These are phyloP conservation scores for Vitis hybrid DNA, from an alignment of 177 flowering plant species.

Conservation along the genomic window DNA sequence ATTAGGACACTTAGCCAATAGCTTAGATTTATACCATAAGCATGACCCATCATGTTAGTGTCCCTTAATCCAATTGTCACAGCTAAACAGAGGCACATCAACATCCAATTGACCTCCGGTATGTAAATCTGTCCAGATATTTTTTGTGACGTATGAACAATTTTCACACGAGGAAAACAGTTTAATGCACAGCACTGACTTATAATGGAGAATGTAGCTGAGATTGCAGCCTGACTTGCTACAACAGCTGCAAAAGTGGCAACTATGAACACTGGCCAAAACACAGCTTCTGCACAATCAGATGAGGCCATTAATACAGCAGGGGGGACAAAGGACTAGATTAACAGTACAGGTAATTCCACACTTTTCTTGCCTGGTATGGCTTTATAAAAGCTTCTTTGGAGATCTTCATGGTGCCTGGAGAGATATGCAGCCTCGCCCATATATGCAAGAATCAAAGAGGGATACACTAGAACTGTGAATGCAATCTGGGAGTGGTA, in stretches of 20 bases:
- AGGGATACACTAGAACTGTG: conserved; percentile 62
- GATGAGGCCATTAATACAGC: not conserved
- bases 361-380: conserved; percentile 56
- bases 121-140: conserved; percentile 71
- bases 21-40: conserved; percentile 46
- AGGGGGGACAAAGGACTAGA: not conserved
- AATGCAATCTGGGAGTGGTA: conserved; percentile 53
- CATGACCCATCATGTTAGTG: conserved; percentile 69
- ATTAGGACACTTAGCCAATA: not conserved
- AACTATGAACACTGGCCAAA: conserved; percentile 71
- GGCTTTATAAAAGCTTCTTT: conserved; percentile 64
- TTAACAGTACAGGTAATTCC: not conserved
- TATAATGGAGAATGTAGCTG: conserved; percentile 73
- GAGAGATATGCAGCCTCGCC: conserved; percentile 82
- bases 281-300: conserved; percentile 46
- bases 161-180: conserved; percentile 71
- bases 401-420: conserved; percentile 52
- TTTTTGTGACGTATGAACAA: conserved; percentile 61
- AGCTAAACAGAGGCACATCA: conserved; percentile 63
- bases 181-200: conserved; percentile 61
- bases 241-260: conserved; percentile 68
- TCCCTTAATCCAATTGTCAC: conserved; percentile 64
- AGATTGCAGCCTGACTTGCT: conserved; percentile 74
- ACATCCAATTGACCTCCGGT: conserved; percentile 71
- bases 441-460: conserved; percentile 64